Conservation (phyloP, 202 grass and related monocot genomes). For the Bolboschoenoplectus hybrid region DNA sequence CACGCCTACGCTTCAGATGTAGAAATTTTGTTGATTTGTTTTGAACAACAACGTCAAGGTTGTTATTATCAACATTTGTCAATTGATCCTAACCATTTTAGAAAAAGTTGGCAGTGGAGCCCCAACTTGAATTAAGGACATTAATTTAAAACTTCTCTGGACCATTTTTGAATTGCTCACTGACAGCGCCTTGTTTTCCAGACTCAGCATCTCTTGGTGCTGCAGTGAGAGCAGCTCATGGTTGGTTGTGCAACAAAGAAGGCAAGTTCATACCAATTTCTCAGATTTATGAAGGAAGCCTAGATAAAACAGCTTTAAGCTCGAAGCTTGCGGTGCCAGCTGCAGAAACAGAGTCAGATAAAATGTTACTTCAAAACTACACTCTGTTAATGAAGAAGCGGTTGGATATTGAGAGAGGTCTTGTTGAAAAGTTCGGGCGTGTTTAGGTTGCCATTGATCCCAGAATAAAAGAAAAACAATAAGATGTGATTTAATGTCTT, state of each 20-base stretch:
- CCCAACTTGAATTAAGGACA: background rate
- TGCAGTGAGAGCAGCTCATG: constrained; percentile 81
- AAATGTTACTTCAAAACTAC: constrained; percentile 63
- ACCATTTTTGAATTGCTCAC: background rate
- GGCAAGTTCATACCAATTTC: constrained; percentile 74
- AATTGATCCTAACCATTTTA: background rate
- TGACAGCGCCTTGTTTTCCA: constrained; percentile 33
- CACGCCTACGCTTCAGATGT: background rate
- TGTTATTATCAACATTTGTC: background rate
- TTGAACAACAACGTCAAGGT: background rate
- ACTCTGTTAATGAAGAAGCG: constrained; percentile 68
- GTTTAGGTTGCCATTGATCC: constrained; percentile 27
- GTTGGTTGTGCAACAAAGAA: constrained; percentile 82
- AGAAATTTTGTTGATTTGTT: background rate
- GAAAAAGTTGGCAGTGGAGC: background rate
- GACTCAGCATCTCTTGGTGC: constrained; percentile 91
- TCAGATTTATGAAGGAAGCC: constrained; percentile 56
- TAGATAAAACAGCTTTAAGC: constrained; percentile 72
- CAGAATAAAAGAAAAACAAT: constrained; percentile 8
- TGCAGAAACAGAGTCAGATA: constrained; percentile 43
- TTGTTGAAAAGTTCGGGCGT: constrained; percentile 69
- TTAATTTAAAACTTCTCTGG: background rate
- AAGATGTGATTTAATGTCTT: background rate
- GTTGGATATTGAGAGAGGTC: constrained; percentile 74
- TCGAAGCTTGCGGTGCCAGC: constrained; percentile 57